These are phyloP conservation scores for Sisymbrium altissimum DNA, from an alignment of 345 rosid genomes.

Conservation along the genomic window DNA sequence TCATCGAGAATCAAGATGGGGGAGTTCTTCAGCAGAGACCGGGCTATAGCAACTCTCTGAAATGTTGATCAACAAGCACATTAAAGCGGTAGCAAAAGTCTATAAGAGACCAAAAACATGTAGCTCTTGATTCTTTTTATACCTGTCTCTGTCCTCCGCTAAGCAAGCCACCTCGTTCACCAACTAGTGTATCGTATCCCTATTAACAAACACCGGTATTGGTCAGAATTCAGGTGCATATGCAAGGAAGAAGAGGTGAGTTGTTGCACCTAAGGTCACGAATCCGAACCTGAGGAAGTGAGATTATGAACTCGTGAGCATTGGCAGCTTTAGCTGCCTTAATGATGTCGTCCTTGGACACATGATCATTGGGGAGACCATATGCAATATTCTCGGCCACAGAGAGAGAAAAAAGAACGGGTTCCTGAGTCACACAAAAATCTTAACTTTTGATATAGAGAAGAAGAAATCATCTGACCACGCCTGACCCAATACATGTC, in stretches of 20 bases:
- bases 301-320: constrained; percentile 91
- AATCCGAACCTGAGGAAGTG: constrained; percentile 77
- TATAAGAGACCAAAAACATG: background rate
- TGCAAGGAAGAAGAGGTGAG: constrained; percentile 12
- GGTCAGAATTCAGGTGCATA: constrained; percentile 9
- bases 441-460: background rate
- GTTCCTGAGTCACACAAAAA: constrained; percentile 56
- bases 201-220: constrained; percentile 34
- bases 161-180: constrained; percentile 88
- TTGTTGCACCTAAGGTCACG: background rate
- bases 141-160: constrained; percentile 99
- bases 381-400: constrained; percentile 97
- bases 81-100: background rate
- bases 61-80: constrained; percentile 10
- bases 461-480: background rate
- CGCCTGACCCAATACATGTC: background rate
- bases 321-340: constrained; percentile 96
- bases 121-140: constrained; percentile 2
- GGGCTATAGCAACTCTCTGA: constrained; percentile 92
- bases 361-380: constrained; percentile 89
- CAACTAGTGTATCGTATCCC: constrained; percentile 93
- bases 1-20: constrained; percentile 84
- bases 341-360: constrained; percentile 83
- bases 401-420: constrained; percentile 84
- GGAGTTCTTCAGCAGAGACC: constrained; percentile 85